These are phyloP conservation scores for Raphanus hybrid DNA, from an alignment of 441 rosid genomes.

Conservation along the genomic window DNA sequence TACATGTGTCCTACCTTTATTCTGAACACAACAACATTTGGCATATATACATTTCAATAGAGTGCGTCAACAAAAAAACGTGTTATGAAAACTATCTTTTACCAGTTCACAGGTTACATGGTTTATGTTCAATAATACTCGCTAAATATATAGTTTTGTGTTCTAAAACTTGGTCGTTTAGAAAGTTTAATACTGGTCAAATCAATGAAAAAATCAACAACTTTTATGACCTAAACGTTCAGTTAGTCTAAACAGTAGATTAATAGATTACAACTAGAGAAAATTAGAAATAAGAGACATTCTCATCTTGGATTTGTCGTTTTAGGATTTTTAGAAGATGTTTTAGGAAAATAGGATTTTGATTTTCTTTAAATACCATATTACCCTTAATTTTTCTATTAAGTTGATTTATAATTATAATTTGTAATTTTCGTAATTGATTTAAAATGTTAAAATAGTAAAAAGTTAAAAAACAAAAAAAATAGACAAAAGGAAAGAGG, in stretches of 20 bases:
- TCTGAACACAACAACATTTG: slow-evolving; percentile 20
- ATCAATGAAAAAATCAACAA: neutral
- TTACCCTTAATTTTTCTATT: too few relatives aligned
- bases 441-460: too few relatives aligned
- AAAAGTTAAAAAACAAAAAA: too few relatives aligned
- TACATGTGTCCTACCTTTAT: slow-evolving; percentile 12
- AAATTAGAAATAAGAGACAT: too few relatives aligned
- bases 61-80: slow-evolving; percentile 37
- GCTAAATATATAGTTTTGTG: neutral
- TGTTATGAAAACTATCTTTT: neutral
- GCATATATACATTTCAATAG: slow-evolving; percentile 24
- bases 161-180: neutral
- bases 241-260: neutral
- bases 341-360: too few relatives aligned
- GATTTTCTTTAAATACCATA: too few relatives aligned
- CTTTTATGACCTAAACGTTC: neutral
- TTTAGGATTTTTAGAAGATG: too few relatives aligned
- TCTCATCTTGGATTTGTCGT: too few relatives aligned
- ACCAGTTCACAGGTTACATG: slow-evolving; percentile 13
- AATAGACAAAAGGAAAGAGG: too few relatives aligned
- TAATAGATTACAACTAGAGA: neutral
- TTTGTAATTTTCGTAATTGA: too few relatives aligned
- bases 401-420: too few relatives aligned
- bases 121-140: slow-evolving; percentile 12
- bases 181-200: neutral